Percentiles rank a stretch among this genome's conserved stretches.
These are phyloP conservation scores for Ustilago hordei DNA, from an alignment of 1,284 basidiomycete species.

Conservation along the genomic window DNA sequence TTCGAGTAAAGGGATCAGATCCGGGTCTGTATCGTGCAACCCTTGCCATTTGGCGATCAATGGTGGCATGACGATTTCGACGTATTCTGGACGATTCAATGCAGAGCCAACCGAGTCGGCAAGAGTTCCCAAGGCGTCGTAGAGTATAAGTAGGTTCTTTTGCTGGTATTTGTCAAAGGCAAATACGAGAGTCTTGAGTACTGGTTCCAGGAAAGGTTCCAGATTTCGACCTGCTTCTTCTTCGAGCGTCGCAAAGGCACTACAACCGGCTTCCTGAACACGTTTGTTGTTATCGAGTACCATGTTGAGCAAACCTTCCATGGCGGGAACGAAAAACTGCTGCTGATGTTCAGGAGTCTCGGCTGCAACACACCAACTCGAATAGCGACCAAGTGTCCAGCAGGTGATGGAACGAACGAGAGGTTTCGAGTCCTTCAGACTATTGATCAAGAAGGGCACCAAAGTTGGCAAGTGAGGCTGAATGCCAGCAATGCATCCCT, in stretches of 20 bases:
- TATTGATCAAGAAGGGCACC: slow-evolving; percentile 90
- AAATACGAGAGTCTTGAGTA: slow-evolving; percentile 91
- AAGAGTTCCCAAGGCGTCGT: slow-evolving; percentile 96
- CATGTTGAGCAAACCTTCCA: slow-evolving; percentile 98
- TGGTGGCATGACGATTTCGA: slow-evolving; percentile 96
- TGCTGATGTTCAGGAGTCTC: slow-evolving; percentile 86
- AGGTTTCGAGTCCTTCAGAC: slow-evolving; percentile 92
- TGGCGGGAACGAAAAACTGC: slow-evolving; percentile 91
- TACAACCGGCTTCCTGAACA: slow-evolving; percentile 98
- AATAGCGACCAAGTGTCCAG: slow-evolving; percentile 99
- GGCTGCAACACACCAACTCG: slow-evolving; percentile 88
- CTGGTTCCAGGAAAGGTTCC: slow-evolving; percentile 92
- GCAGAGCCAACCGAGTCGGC: slow-evolving; percentile 94
- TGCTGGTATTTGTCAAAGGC: slow-evolving; percentile 99
- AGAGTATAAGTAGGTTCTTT: slow-evolving; percentile 98
- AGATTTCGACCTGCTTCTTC: slow-evolving; percentile 94
- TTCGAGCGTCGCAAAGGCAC: slow-evolving; percentile 97
- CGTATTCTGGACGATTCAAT: slow-evolving; percentile 84
- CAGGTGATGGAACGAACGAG: slow-evolving; percentile 98
- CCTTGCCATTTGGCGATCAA: slow-evolving; percentile 89
- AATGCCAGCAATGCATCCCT: slow-evolving; percentile 96
- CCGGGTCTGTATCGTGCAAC: slow-evolving; percentile 88
- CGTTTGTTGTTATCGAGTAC: slow-evolving; percentile 99
- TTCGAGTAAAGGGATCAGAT: slow-evolving; percentile 88
- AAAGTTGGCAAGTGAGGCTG: slow-evolving; percentile 93